These are phyloP conservation scores for Scytalidium sp. DNA, from an alignment of 2,329 filamentous ascomycete species.

Conservation along the genomic window DNA sequence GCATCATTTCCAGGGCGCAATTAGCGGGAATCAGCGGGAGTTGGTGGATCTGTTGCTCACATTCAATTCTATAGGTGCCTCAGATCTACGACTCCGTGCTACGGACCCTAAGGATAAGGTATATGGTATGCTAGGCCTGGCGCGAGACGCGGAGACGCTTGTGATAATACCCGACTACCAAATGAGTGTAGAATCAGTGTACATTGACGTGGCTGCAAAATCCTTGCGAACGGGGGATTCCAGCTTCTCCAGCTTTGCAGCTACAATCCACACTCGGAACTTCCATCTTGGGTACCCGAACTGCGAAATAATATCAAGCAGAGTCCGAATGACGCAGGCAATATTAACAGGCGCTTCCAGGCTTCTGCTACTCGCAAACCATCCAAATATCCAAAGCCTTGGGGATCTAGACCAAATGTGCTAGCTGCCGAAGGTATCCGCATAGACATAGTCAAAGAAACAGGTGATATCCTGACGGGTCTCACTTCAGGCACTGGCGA, in stretches of 20 bases:
- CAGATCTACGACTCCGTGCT: not conserved
- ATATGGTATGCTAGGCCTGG: constrained; percentile 12
- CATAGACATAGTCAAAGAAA: not conserved
- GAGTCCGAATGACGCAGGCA: constrained; percentile 7
- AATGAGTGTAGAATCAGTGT: constrained; percentile 9
- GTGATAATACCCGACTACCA: constrained; percentile 10
- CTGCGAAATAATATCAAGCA: constrained; percentile 9
- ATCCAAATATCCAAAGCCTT: constrained; percentile 9
- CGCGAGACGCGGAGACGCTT: constrained; percentile 7
- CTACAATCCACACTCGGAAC: constrained; percentile 6
- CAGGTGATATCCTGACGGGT: not conserved
- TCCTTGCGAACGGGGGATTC: constrained; percentile 9
- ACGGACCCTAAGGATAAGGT: constrained; percentile 11
- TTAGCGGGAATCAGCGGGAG: too few species aligned
- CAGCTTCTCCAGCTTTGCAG: constrained; percentile 9
- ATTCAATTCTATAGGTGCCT: not conserved
- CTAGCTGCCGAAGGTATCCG: not conserved
- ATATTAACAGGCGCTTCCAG: too few species aligned
- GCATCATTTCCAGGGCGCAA: too few species aligned
- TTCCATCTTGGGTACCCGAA: constrained; percentile 16
- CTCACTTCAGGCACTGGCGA: not conserved
- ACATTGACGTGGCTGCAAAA: constrained; percentile 6
- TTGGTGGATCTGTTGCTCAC: not conserved
- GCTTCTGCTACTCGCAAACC: not conserved
- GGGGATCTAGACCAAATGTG: constrained; percentile 2